phyloP scores from a whole-genome alignment of 176 grass and related monocot species.

The Carex parvula region DNA sequence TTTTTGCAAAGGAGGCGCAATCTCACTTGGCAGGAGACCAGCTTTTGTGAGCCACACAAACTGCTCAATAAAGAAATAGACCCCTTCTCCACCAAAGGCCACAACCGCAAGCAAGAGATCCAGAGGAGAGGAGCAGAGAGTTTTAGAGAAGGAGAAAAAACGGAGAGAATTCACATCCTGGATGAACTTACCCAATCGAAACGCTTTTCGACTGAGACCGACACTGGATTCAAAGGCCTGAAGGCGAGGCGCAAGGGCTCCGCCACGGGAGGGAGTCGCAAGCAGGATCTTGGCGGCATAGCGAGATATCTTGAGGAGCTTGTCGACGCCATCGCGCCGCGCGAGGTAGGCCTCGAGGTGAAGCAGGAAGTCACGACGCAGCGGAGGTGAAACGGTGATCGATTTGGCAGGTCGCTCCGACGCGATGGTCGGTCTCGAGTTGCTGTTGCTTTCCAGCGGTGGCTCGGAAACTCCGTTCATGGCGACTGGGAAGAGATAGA shows the following conservation, averaged over 20 bases:
- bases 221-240: slow-evolving; percentile 80
- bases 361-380: slow-evolving; percentile 60
- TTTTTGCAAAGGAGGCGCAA: slow-evolving; percentile 47
- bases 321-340: slow-evolving; percentile 93
- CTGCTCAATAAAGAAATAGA: slow-evolving; percentile 72
- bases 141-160: slow-evolving; percentile 21
- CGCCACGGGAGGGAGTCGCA: slow-evolving; percentile 34
- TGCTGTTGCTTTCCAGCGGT: slow-evolving; percentile 13
- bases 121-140: slow-evolving; percentile 15
- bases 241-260: slow-evolving; percentile 37
- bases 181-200: slow-evolving; percentile 93
- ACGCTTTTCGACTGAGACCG: slow-evolving; percentile 87
- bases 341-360: slow-evolving; percentile 86
- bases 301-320: slow-evolving; percentile 96
- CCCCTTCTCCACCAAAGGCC: slow-evolving; percentile 55
- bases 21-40: slow-evolving; percentile 44
- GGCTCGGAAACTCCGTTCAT: background rate
- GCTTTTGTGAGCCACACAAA: slow-evolving; percentile 62
- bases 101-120: slow-evolving; percentile 38
- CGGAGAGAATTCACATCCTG: slow-evolving; percentile 72
- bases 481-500: background rate
- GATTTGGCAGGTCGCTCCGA: slow-evolving; percentile 20
- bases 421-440: background rate
- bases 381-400: background rate
- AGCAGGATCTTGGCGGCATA: slow-evolving; percentile 78